phyloP scores from a whole-genome alignment of 441 rosid genomes.

The Euphorbia celastroides region DNA sequence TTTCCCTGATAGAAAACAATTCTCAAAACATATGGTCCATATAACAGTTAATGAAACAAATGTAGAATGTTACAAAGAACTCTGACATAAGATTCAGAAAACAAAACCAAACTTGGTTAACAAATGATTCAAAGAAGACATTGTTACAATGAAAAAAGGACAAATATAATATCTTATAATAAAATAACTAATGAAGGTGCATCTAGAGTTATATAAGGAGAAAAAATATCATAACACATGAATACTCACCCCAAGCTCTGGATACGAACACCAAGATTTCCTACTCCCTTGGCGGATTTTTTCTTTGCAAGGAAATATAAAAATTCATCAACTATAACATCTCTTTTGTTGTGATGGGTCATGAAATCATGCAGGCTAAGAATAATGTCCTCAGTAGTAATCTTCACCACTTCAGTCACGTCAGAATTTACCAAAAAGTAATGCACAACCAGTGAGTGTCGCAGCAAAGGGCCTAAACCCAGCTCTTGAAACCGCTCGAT shows the following conservation, averaged over 20 bases:
- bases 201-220: background rate
- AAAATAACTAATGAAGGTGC: background rate
- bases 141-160: background rate
- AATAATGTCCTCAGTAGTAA: slow-evolving; percentile 62
- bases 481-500: slow-evolving; percentile 64
- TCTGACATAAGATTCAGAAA: background rate
- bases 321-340: slow-evolving; percentile 50
- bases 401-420: slow-evolving; percentile 40
- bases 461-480: slow-evolving; percentile 74
- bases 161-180: background rate
- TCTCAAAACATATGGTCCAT: background rate
- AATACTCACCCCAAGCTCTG: slow-evolving; percentile 73
- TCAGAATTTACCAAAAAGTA: slow-evolving; percentile 49
- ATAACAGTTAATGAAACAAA: background rate
- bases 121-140: background rate
- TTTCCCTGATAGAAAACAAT: background rate
- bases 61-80: background rate
- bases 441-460: slow-evolving; percentile 69
- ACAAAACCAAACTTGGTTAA: background rate
- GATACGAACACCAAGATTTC: slow-evolving; percentile 75
- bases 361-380: slow-evolving; percentile 47
- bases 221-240: background rate
- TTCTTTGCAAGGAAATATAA: slow-evolving; percentile 59
- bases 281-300: slow-evolving; percentile 50
- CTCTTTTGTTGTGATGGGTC: slow-evolving; percentile 30